A percentile compares a stretch with the other conserved stretches of the same genome.
These are phyloP conservation scores for Rhizoctonia solani DNA, from an alignment of 1,284 basidiomycete genomes.

Conservation along the genomic window DNA sequence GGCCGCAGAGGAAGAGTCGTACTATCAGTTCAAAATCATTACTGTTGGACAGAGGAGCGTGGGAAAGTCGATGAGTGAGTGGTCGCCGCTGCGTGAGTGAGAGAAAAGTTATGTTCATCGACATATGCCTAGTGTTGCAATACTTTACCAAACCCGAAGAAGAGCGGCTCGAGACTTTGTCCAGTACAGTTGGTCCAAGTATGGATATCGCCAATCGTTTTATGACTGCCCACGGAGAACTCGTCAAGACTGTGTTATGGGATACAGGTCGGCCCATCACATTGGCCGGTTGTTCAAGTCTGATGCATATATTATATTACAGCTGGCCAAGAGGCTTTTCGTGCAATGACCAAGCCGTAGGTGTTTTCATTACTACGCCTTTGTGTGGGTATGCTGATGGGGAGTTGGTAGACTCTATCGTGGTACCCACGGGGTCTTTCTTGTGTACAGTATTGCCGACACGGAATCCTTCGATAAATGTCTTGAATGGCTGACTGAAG, in stretches of 20 bases:
- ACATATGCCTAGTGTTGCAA: background rate
- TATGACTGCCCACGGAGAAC: conserved; percentile 26
- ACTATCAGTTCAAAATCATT: conserved; percentile 21
- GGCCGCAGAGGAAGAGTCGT: background rate
- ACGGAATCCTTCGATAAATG: conserved; percentile 10
- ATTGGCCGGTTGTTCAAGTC: background rate
- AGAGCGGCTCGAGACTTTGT: background rate
- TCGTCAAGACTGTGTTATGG: conserved; percentile 15
- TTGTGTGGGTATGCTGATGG: background rate
- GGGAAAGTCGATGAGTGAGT: conserved; percentile 28
- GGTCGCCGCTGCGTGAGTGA: background rate
- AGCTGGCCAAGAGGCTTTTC: conserved; percentile 24
- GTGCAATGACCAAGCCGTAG: conserved; percentile 22
- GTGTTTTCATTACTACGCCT: background rate
- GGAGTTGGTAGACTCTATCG: conserved; percentile 6
- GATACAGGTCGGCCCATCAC: conserved; percentile 11
- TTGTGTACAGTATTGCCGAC: conserved; percentile 26
- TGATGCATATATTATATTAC: background rate
- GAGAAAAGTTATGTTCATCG: background rate
- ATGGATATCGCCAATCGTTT: conserved; percentile 27
- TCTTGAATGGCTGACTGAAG: conserved; percentile 17
- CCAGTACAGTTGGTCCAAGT: conserved; percentile 8
- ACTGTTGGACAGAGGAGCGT: conserved; percentile 29
- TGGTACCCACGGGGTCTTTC: conserved; percentile 13
- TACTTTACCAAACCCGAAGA: conserved; percentile 24